Percentiles rank a stretch among this genome's conserved stretches.
Evolutionary conservation across 164 flowering plant genomes (phyloP).

Genomic region (Aristolochia californica): DNA sequence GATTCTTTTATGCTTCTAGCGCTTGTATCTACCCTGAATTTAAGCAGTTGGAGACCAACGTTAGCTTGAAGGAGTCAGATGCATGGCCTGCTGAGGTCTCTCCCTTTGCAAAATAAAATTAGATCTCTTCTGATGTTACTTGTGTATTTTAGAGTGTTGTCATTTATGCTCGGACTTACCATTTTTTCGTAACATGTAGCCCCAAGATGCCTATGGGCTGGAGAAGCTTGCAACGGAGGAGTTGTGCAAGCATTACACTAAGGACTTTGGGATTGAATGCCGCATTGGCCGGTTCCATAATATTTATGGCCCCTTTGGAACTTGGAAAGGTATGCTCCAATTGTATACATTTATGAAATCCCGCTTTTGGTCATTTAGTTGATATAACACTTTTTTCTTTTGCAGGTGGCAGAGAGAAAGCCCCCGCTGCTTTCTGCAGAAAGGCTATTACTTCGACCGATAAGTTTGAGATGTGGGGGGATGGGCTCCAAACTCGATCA

Average conservation of each 20-base stretch:
- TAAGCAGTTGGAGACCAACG: constrained; percentile 97
- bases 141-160: not conserved
- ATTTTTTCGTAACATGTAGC: constrained; percentile 30
- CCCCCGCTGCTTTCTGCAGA: constrained; percentile 97
- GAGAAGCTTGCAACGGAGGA: constrained; percentile 98
- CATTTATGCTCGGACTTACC: not conserved
- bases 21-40: constrained; percentile 98
- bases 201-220: constrained; percentile 99
- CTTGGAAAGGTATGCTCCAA: constrained; percentile 77
- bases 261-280: constrained; percentile 94
- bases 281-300: constrained; percentile 96
- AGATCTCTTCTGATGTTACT: not conserved
- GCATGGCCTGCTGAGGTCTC: constrained; percentile 99
- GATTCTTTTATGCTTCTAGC: constrained; percentile 97
- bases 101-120: not conserved
- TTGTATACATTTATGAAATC: not conserved
- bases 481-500: constrained; percentile 92
- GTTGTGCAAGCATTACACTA: constrained; percentile 91
- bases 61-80: constrained; percentile 97
- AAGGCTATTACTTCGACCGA: constrained; percentile 79
- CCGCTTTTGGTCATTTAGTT: not conserved
- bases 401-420: constrained; percentile 95
- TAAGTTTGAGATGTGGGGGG: constrained; percentile 99
- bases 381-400: not conserved
- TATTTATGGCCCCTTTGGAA: constrained; percentile 96